Evolutionary conservation across 352 stramenopile genomes (phyloP), one percentile per base, ranked within the genome.

Genomic region (Pythium sukuiense): DNA sequence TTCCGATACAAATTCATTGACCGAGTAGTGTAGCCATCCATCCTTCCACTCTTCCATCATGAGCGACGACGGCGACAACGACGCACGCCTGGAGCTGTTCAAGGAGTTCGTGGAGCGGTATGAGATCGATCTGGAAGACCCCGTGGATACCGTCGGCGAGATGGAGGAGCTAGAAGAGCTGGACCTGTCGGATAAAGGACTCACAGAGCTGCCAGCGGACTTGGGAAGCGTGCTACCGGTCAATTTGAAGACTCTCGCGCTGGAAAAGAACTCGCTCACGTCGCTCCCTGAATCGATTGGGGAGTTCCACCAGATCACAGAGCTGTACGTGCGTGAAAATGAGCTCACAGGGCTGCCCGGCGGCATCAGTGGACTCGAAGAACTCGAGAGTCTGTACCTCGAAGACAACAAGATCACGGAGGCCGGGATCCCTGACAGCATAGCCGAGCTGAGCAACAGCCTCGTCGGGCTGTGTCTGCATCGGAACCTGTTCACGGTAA

Each of bases 321-420:
- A 97, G 68, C 74, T 97, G 24, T 97, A 96, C 56, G 30, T 97
- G 32, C 75, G 89, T 11, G 74, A 95, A 58, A 96, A 97, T 65
- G 56, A 86, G 52, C 71, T 96, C 39, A 73, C 59, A 6, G 65
- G 62, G 18, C 68, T 97, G 26, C 81, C 88, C 0, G 29, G 62
- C 6, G 71, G 68, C 18, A 85, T 96, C 39, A 71, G 79, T 13
- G 61, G 87, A 6, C 70, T 93, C 0, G 57, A 70, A 7, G 74
- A 86, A 24, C 77, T 96, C 24, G 87, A 97, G 70, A 89, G 78
- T 56, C 35, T 97, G 14, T 96, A 95, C 30, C 69, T 96, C 30
- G 88, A 97, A 77, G 87, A 95, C 65, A 97, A 97, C 58, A 72
- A 85, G 35, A 61, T 96, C 49, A 89, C 81, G 20, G 70, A 63